Base-by-base conservation (phyloP, 1,284 basidiomycete species). In the Inonotus hispidus region DNA sequence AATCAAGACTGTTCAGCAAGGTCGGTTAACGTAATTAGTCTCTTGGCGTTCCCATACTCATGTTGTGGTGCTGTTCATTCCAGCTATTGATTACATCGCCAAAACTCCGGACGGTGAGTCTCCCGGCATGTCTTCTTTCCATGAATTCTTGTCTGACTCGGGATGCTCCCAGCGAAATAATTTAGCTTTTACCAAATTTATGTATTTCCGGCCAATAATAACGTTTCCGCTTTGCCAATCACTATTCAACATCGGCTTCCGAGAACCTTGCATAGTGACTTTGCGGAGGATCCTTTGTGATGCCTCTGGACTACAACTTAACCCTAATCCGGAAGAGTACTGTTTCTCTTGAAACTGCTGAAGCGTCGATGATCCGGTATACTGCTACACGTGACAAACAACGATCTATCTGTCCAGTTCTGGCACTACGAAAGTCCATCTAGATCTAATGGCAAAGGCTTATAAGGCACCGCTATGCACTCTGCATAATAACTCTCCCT, bases 11-110 rank as follows among this genome's bases (percentile, higher is more conserved):
- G 93, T 99, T 56, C 85, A 88, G 71, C 90, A 99, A 77, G 96
- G 94, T 94, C 70, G 64, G 82, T 73, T 53, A 39, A 29, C 53
- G 37, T 14, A 3, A 35, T 11, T 39, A 29, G 60, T 29, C 8
- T n/a, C 39, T 59, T 46, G n/a, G 56, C 47, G 53, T 62, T 56
- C 53, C 63, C 55, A 66, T 60, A 59, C 27, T 43, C 49, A 61
- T 61, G 54, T 63, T 13, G 64, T 53, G 16, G 59, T 47, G 53
- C 43, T 64, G 38, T n/a, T 62, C 60, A 59, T 59, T 37, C 59
- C 69, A 96, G 96, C 96, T 60, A 94, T 99, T 72, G 93, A 98
- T 76, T 99, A 99, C 77, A 94, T 99, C 75, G 87, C 87, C 70
- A 95, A 96, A 79, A 93, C 93, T 56, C 93, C 94, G 66, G 93